A percentile compares a stretch with the other conserved stretches of the same genome.
phyloP scores from a whole-genome alignment of 139 green algal species.

The Chlamydomonas schloesseri region DNA sequence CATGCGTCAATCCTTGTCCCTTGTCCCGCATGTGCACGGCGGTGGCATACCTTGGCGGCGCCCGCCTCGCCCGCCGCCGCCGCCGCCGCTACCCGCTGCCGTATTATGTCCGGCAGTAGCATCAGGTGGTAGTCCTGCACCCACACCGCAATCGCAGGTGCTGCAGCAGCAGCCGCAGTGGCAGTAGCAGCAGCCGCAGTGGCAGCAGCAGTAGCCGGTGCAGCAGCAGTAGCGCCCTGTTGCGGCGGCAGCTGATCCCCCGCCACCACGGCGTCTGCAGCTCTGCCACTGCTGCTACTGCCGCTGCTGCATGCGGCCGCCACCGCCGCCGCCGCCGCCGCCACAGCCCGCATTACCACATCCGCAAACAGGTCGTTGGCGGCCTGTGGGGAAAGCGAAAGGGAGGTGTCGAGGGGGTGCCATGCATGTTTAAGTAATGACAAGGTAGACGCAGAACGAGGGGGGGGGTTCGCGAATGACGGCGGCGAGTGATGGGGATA shows the following conservation, averaged over 20 bases:
- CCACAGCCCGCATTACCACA: constrained; percentile 67
- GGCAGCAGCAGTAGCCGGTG: no score
- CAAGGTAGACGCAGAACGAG: no score
- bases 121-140: constrained; percentile 96
- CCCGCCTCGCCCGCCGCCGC: no score
- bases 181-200: no score
- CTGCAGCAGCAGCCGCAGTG: no score
- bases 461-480: no score
- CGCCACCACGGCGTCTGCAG: not conserved
- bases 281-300: not conserved
- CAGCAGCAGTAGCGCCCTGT: no score
- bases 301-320: not conserved
- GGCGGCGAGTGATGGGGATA: no score
- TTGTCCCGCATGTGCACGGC: no score
- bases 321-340: not conserved
- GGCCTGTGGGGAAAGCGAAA: constrained; percentile 5
- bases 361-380: constrained; percentile 80
- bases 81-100: constrained; percentile 56
- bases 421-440: not conserved
- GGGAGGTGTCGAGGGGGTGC: not conserved
- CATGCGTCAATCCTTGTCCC: no score
- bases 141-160: constrained; percentile 93
- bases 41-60: no score
- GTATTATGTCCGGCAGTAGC: constrained; percentile 91
- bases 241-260: no score